phyloP scores from a whole-genome alignment of 164 flowering plant species.

The Pachysandra terminalis region DNA sequence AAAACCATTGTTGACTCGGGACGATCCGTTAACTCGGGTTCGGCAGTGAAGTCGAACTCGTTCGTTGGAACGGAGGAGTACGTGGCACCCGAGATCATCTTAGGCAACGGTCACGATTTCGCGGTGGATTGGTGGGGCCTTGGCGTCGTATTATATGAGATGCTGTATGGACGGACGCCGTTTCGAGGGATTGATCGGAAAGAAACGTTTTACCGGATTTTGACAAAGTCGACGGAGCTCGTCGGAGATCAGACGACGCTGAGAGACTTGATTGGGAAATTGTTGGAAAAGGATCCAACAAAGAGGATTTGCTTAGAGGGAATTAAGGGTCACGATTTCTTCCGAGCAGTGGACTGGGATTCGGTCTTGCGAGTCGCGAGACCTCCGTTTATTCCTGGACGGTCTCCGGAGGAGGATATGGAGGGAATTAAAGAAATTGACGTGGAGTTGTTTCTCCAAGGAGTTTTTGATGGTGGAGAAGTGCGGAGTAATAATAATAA shows the following conservation, averaged over 20 bases:
- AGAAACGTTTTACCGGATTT: slow-evolving; percentile 71
- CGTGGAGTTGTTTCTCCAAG: slow-evolving; percentile 51
- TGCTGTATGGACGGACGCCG: slow-evolving; percentile 91
- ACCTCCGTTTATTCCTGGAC: slow-evolving; percentile 66
- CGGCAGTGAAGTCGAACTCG: slow-evolving; percentile 61
- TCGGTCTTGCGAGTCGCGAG: slow-evolving; percentile 37
- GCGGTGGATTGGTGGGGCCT: slow-evolving; percentile 93
- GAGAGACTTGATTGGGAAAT: slow-evolving; percentile 59
- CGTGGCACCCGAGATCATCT: slow-evolving; percentile 85
- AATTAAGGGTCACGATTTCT: slow-evolving; percentile 76
- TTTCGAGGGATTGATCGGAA: slow-evolving; percentile 62
- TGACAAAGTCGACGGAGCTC: slow-evolving; percentile 48
- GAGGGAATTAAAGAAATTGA: slow-evolving; percentile 40
- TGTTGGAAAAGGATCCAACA: slow-evolving; percentile 65
- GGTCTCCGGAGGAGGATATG: slow-evolving; percentile 19
- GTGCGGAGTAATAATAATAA: background rate
- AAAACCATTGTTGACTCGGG: slow-evolving; percentile 2
- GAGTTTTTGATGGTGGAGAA: slow-evolving; percentile 22
- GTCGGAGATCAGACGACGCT: slow-evolving; percentile 69
- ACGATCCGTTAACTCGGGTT: slow-evolving; percentile 18
- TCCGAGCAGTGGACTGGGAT: slow-evolving; percentile 63
- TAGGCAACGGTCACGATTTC: slow-evolving; percentile 74
- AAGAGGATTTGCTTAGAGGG: slow-evolving; percentile 46
- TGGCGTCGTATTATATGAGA: slow-evolving; percentile 81
- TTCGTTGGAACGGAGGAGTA: slow-evolving; percentile 98